Evolutionary conservation across 1,139 yeast genomes (phyloP).

Genomic region (Candida albicans): DNA sequence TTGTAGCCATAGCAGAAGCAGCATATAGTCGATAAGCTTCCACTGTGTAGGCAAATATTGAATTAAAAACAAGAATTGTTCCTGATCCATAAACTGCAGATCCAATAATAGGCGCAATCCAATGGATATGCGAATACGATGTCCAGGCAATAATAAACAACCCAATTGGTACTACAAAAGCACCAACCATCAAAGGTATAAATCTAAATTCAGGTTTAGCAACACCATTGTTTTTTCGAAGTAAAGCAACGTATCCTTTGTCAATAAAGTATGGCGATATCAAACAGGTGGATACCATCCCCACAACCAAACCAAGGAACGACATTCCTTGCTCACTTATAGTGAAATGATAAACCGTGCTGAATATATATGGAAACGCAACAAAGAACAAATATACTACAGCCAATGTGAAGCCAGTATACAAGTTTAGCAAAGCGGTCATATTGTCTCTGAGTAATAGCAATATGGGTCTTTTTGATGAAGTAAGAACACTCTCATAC

Average conservation of each 20-base stretch:
- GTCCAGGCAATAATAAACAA: slow-evolving; percentile 45
- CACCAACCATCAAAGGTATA: slow-evolving; percentile 38
- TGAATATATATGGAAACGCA: slow-evolving; percentile 59
- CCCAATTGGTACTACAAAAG: slow-evolving; percentile 37
- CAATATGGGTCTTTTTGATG: slow-evolving; percentile 54
- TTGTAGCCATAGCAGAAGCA: slow-evolving; percentile 44
- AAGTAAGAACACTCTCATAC: slow-evolving; percentile 30
- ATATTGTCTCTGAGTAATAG: slow-evolving; percentile 59
- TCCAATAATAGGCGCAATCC: slow-evolving; percentile 45
- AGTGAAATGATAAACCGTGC: slow-evolving; percentile 45
- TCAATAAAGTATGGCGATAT: slow-evolving; percentile 23
- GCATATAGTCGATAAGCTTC: slow-evolving; percentile 42
- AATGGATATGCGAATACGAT: slow-evolving; percentile 34
- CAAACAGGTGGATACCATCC: slow-evolving; percentile 36
- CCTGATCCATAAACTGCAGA: slow-evolving; percentile 38
- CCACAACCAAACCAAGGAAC: slow-evolving; percentile 53
- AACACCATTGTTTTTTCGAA: slow-evolving; percentile 30
- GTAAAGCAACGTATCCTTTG: slow-evolving; percentile 22
- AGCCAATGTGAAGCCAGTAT: slow-evolving; percentile 60
- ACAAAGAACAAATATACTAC: slow-evolving; percentile 63
- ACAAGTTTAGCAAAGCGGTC: slow-evolving; percentile 59
- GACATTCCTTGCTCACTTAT: slow-evolving; percentile 44
- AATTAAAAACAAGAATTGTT: slow-evolving; percentile 40
- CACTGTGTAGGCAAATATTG: slow-evolving; percentile 40
- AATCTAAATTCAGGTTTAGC: slow-evolving; percentile 39